Percentiles rank a stretch among this genome's conserved stretches.
Evolutionary conservation across 495 filamentous ascomycete genomes (phyloP).

Genomic region (Amphirosellinia nigrospora): DNA sequence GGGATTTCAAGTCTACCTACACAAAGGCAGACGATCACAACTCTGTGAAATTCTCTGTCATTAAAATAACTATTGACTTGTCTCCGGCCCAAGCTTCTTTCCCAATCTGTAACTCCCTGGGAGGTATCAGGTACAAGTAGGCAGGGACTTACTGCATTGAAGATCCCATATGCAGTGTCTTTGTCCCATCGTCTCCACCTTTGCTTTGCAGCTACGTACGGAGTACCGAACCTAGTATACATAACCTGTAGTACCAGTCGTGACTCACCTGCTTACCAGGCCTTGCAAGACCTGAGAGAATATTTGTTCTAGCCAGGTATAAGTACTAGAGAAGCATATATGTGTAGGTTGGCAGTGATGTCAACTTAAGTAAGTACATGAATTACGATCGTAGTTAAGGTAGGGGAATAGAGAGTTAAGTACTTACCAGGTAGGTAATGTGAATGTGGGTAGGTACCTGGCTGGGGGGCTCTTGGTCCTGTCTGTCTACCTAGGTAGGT

Average conservation of each 20-base stretch:
- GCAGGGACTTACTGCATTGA: conserved; percentile 16
- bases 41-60: neutral
- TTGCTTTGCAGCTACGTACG: neutral
- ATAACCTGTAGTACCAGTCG: neutral
- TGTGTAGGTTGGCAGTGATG: neutral
- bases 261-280: neutral
- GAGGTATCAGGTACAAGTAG: neutral
- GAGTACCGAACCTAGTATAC: neutral
- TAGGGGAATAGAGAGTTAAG: too few species aligned
- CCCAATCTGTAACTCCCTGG: neutral
- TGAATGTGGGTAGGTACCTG: too few species aligned
- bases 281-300: neutral
- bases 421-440: too few species aligned
- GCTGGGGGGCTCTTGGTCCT: too few species aligned
- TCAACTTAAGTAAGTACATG: too few species aligned
- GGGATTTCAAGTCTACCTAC: neutral
- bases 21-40: neutral
- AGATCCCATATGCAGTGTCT: neutral
- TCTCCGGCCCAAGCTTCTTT: neutral
- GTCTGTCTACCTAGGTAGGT: too few species aligned
- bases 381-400: too few species aligned
- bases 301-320: neutral
- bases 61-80: neutral
- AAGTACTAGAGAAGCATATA: neutral
- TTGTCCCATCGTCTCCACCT: conserved; percentile 5